Base-by-base conservation (phyloP, 2,329 filamentous ascomycete species). In the Seiridium cupressi region DNA sequence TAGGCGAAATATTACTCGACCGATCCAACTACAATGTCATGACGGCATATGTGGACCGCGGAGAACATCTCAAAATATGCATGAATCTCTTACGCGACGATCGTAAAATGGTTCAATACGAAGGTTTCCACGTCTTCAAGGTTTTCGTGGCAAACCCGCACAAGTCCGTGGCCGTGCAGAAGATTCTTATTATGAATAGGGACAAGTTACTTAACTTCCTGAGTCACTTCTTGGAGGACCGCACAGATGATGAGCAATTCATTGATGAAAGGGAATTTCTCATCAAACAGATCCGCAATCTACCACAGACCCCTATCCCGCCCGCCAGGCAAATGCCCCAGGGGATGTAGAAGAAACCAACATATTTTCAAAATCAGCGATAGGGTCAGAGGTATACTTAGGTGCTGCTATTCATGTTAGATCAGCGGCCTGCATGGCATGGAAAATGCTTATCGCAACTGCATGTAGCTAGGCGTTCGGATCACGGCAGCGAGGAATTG, bases 101-200 rank as follows among this genome's bases (percentile, higher is more conserved):
- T 75, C 87, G 94, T 67, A 95, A 96, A 76, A 99, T 99, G 93
- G 95, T 99, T 63, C 95, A 98, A 76, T 99, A 99, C 74, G 95
- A 99, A 75, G 95, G 93, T 6, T 99, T 99, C 74, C 95, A 99
- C 73, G 94, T 99, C 47, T 99, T 99, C 84, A 99, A 99, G 81
- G 94, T 99, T 63, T 99, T 99, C 76, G 95, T 98, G 58, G 95
- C 95, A 62, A 99, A 99, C 73, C 95, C 95, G 6, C 93, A 98
- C 80, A 99, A 99, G 79, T 96, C 92, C n/a, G 83, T 94, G 62
- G 92, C 93, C 40, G 95, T 99, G 54, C 93, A 97, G 73, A 92
- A 94, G 73, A 97, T 99, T 70, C 80, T 99, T 64, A 89, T 98
- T 67, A 97, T 97, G 85, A 99, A 99, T 73, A 88, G 93, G 61